These are phyloP conservation scores for Epichloe festucae DNA, from an alignment of 2,329 filamentous ascomycete genomes.

Conservation along the genomic window DNA sequence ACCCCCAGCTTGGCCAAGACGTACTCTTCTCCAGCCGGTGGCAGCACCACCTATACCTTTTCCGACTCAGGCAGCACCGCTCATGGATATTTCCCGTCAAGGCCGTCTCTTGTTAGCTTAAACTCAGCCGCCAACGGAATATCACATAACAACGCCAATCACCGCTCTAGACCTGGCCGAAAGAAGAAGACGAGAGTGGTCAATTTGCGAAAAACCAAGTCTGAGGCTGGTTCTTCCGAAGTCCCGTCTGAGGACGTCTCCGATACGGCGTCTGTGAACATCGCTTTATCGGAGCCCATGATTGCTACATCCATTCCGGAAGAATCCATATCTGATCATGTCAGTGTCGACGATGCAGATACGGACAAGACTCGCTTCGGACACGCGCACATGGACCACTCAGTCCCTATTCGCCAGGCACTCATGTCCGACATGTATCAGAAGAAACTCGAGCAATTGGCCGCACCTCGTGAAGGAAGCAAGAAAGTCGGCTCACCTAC, in stretches of 20 bases:
- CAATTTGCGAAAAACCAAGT: constrained; percentile 56
- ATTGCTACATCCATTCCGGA: constrained; percentile 44
- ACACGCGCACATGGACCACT: constrained; percentile 9
- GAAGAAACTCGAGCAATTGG: constrained; percentile 13
- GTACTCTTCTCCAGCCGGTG: constrained; percentile 46
- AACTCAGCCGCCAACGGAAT: constrained; percentile 49
- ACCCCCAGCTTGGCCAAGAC: constrained; percentile 47
- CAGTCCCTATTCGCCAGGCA: constrained; percentile 9
- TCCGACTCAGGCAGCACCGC: constrained; percentile 55
- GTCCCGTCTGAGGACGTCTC: constrained; percentile 35
- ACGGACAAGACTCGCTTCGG: constrained; percentile 31
- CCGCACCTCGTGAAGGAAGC: constrained; percentile 11
- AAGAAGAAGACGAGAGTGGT: constrained; percentile 79
- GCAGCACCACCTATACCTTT: constrained; percentile 57
- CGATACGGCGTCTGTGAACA: constrained; percentile 40
- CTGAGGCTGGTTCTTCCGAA: constrained; percentile 38
- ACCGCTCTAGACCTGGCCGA: constrained; percentile 48
- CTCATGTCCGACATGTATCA: constrained; percentile 14
- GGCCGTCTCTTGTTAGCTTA: constrained; percentile 52
- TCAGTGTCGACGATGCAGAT: constrained; percentile 13
- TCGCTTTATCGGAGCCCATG: constrained; percentile 49
- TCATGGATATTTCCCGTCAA: constrained; percentile 50
- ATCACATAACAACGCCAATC: constrained; percentile 47
- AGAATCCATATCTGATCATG: constrained; percentile 39
- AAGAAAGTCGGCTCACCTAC: constrained; percentile 7